A percentile compares a stretch with the other conserved stretches of the same genome.
Evolutionary conservation across 2,329 filamentous ascomycete genomes (phyloP).

Genomic region (Xylariaceae sp.): DNA sequence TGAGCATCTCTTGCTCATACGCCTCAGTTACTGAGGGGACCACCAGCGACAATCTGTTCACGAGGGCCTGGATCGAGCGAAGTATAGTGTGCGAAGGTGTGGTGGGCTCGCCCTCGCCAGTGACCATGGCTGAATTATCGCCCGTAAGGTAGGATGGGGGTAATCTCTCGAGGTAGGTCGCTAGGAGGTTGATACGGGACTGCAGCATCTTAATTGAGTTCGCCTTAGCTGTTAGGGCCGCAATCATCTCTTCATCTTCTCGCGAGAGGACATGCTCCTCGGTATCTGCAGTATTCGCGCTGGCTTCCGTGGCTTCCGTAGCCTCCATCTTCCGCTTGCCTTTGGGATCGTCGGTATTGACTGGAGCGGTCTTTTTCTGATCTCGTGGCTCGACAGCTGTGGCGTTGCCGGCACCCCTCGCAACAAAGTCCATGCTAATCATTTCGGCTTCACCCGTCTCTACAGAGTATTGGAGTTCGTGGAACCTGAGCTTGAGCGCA

Average conservation of each 20-base stretch:
- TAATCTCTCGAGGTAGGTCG: conserved; percentile 77
- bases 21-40: conserved; percentile 71
- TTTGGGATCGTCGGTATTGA: conserved; percentile 55
- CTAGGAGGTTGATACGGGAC: conserved; percentile 74
- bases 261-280: conserved; percentile 57
- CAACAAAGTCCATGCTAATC: conserved; percentile 95
- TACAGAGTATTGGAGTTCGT: conserved; percentile 82
- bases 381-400: conserved; percentile 58
- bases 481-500: conserved; percentile 73
- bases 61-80: conserved; percentile 85
- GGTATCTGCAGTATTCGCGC: conserved; percentile 34
- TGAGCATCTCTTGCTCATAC: conserved; percentile 74
- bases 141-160: conserved; percentile 69
- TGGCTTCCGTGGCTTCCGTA: conserved; percentile 38
- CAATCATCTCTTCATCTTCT: conserved; percentile 67
- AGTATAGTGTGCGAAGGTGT: conserved; percentile 74
- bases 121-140: conserved; percentile 41
- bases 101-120: conserved; percentile 46
- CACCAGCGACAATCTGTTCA: conserved; percentile 82
- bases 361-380: conserved; percentile 52
- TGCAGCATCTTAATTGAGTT: conserved; percentile 96
- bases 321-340: conserved; percentile 56
- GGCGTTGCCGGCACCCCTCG: conserved; percentile 82
- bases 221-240: conserved; percentile 79
- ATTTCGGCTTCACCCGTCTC: conserved; percentile 97